Evolutionary conservation across 768 basidiomycete species (phyloP), one percentile per base, ranked within the genome.

Genomic region (Obba rivulosa): DNA sequence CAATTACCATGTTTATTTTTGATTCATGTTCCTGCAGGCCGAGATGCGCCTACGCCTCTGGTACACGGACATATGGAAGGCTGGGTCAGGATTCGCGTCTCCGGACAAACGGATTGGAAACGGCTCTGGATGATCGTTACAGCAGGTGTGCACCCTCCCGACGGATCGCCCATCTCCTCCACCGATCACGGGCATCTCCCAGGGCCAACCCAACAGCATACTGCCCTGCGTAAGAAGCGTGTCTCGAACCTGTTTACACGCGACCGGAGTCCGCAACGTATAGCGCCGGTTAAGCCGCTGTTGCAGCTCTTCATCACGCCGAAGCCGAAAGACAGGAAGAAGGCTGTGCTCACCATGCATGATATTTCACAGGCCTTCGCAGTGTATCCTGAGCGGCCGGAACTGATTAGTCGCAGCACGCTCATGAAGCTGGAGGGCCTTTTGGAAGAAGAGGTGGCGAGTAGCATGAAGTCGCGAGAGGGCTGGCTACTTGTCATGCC

Each of bases 41-140:
- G 68, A 37, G 77, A 77, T 23, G 72, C 81, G 2, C 80, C 76
- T 8, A 74, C 81, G 2, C 81, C 86, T 8, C 75, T 94, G 2
- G 64, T 78, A 10, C 77, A 78, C 41, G 85, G 89, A 8, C 77
- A 78, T 50, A 78, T 92, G 73, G 94, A 97, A 64, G 95, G 94
- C 1, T 93, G 89, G 88, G 86, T 92, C 16, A 80, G 85, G 56
- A 77, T 92, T 40, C 84, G 95, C 39, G 74, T 97, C 34, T 87
- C 93, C n/a, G 94, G 95, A n/a, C 92, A 93, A 57, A 93, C 90
- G 0, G 92, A 96, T 56, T 98, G 95, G 95, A 92, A 92, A 64
- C 78, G 81, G 36, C 75, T 93, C 39, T 98, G 91, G 88, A 80
- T 90, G 73, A 78, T 85, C 5, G 70, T 96, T 4, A 72, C 70